phyloP scores from a whole-genome alignment of 2,329 filamentous ascomycete genomes.

The Septoria linicola region DNA sequence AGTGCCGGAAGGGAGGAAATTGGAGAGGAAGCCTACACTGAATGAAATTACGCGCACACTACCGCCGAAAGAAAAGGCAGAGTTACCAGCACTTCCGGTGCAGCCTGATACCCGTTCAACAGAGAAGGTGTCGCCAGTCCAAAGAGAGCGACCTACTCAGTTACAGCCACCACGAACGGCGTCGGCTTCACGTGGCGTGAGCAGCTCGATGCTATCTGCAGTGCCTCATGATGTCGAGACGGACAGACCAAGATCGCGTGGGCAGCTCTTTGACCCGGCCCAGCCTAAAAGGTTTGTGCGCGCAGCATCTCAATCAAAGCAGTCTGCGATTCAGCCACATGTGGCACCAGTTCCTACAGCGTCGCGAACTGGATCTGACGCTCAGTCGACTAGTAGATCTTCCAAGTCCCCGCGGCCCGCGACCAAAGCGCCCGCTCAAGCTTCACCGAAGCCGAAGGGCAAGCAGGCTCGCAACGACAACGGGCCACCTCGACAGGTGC shows the following conservation, averaged over 20 bases:
- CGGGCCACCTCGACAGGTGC: constrained; percentile 19
- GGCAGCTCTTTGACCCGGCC: constrained; percentile 28
- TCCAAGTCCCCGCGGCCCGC: not conserved
- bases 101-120: not conserved
- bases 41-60: constrained; percentile 39
- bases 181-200: not conserved
- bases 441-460: constrained; percentile 16
- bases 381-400: not conserved
- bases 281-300: constrained; percentile 21
- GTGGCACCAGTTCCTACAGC: not conserved
- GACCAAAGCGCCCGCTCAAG: constrained; percentile 15
- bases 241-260: constrained; percentile 25
- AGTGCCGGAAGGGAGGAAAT: constrained; percentile 15
- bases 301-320: constrained; percentile 13
- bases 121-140: not conserved
- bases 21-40: constrained; percentile 27
- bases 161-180: not conserved
- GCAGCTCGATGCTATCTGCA: not conserved
- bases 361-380: not conserved
- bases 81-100: not conserved
- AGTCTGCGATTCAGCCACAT: constrained; percentile 10
- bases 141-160: not conserved
- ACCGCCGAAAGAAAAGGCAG: constrained; percentile 24
- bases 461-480: constrained; percentile 15
- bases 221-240: constrained; percentile 8